Evolutionary conservation across 768 basidiomycete species (phyloP), one percentile per base, ranked within the genome.

Genomic region (Clavulina sp.): DNA sequence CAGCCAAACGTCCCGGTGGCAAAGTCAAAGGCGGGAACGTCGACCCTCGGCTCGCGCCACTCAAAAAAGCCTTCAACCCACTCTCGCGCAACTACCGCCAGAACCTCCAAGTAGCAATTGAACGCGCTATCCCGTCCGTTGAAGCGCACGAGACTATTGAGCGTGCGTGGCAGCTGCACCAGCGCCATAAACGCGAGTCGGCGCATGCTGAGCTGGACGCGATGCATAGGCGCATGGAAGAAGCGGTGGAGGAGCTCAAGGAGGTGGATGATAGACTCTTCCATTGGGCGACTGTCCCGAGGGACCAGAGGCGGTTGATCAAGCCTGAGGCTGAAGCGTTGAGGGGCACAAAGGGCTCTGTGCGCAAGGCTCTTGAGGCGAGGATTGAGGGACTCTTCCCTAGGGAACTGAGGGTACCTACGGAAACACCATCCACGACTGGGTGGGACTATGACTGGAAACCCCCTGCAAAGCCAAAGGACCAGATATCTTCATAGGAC

Each of bases 111-210:
- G 18, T 34, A 47, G 80, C 85, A 5, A 68, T 96, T 16, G 79
- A 84, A 57, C 74, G 73, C 50, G 85, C 85, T n/a, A 81, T 95
- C 49, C 86, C 87, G 9, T 86, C 85, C 2, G 75, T 72, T 3
- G 88, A 93, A 63, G 88, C 85, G 0, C 87, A 95, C 67, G 76
- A 88, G 56, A 95, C 88, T 2, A 89, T 95, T 50, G 81, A 87
- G 57, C 77, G 91, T 30, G 91, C 91, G 3, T 96, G 84, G 84
- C 68, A 80, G 49, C 72, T 96, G 7, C 78, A 87, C 66, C 73
- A 76, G 57, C 75, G 91, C 29, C 80, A 84, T 60, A 54, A 79
- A 34, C 76, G 91, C 38, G 76, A 81, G 60, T 69, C 72, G 55
- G 73, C 83, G 41, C 74, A 79, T 28, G 76, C 70, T 32, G 83